Evolutionary conservation across 2,329 filamentous ascomycete genomes (phyloP).

Genomic region (Trichophyton equinum): DNA sequence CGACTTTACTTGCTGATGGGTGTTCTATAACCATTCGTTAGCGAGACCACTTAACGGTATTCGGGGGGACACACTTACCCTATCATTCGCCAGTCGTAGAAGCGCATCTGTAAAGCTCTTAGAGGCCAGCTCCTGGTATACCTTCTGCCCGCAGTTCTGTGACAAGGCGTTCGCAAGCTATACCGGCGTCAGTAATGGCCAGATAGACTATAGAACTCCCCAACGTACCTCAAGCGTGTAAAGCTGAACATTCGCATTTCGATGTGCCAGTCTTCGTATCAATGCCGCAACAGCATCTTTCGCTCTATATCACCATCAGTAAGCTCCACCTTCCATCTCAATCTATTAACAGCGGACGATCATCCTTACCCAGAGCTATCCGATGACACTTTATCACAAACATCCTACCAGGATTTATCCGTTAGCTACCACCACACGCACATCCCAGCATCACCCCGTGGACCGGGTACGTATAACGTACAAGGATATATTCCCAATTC

Average conservation of each 20-base stretch:
- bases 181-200: background rate
- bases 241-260: constrained; percentile 90
- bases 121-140: constrained; percentile 82
- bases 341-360: background rate
- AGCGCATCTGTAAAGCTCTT: constrained; percentile 91
- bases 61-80: constrained; percentile 30
- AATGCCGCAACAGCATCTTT: constrained; percentile 81
- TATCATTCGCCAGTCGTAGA: constrained; percentile 77
- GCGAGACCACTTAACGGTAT: too few species aligned
- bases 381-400: constrained; percentile 46
- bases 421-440: background rate
- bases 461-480: constrained; percentile 21
- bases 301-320: constrained; percentile 33
- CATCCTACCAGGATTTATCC: constrained; percentile 34
- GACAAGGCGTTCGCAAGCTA: constrained; percentile 80
- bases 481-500: constrained; percentile 60
- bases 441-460: too few species aligned
- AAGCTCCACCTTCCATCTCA: background rate
- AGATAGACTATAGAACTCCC: background rate
- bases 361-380: constrained; percentile 36
- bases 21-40: constrained; percentile 45
- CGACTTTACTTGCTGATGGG: constrained; percentile 88
- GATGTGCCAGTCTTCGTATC: constrained; percentile 83
- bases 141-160: constrained; percentile 75
- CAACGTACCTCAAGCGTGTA: constrained; percentile 68